Evolutionary conservation across 495 filamentous ascomycete species (phyloP), one percentile per base, ranked within the genome.

Genomic region (Aspergillus steynii): DNA sequence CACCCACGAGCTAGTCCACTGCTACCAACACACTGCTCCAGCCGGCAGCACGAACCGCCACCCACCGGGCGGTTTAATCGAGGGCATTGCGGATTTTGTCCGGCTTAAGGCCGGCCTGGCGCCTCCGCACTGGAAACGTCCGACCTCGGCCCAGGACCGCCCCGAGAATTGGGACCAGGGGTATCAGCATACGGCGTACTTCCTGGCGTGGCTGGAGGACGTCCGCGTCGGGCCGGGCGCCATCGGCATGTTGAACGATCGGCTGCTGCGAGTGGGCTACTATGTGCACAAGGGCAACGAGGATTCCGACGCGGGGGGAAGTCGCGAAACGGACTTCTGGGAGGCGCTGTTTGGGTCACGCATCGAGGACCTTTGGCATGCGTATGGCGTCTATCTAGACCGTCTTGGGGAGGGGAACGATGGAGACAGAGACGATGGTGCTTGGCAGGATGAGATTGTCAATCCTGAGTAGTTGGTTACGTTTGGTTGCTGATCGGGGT

Each of bases 71-170:
- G 95, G 95, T 0, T 65, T 99, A 61, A 88, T 96, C 57, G 95
- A 99, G 70, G 95, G 95, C 0, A 86, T 99, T 58, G 94, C 95
- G 15, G 95, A 99, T 70, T 99, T 92, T 83, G 93, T 99, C 8
- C 82, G 95, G 7, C 73, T 99, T 53, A 86, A 84, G 61, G 85
- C 87, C 55, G 84, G 85, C 1, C 73, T 96, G 48, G 82, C 77
- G 46, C 92, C 95, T 25, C 90, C 91, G 48, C 93, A 97, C 77
- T 99, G 95, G 95, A 86, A 83, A 64, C 81, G 81, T 3, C 77
- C 77, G 7, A 80, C 79, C 32, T 79, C 69, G 28, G 76, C 80
- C 0, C 75, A 74, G 29, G 82, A 84, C 6, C 61, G 77, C 15
- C 56, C 73, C 3, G 54, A 63, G 12, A 80, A 82, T 14, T 98